Evolutionary conservation across 169 alveolate species (phyloP).

Genomic region (Plasmodium malariae): DNA sequence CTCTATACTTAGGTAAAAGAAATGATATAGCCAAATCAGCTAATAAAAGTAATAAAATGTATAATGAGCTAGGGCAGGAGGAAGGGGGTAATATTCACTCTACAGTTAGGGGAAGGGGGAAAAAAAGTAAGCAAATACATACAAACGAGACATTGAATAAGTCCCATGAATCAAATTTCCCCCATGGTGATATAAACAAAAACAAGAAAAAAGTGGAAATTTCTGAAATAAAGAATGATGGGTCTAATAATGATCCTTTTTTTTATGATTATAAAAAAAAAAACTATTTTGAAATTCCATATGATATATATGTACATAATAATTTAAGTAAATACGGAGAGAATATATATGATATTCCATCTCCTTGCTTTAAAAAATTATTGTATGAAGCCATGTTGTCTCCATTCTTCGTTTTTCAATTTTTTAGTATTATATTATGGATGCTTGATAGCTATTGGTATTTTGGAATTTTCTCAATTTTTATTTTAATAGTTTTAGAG

Average conservation of each 20-base stretch:
- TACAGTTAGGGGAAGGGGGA: no score
- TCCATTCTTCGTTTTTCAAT: slow-evolving; percentile 97
- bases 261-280: slow-evolving; percentile 32
- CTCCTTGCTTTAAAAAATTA: slow-evolving; percentile 92
- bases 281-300: slow-evolving; percentile 53
- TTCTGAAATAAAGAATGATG: neutral
- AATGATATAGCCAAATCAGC: neutral
- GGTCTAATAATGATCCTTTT: neutral
- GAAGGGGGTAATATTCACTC: no score
- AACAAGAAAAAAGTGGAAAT: neutral
- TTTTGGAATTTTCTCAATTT: slow-evolving; percentile 93
- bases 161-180: no score
- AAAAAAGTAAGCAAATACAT: no score
- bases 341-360: slow-evolving; percentile 94
- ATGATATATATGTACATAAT: slow-evolving; percentile 70
- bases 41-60: neutral
- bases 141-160: no score
- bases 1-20: slow-evolving; percentile 10
- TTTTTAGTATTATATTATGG: slow-evolving; percentile 96
- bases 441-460: slow-evolving; percentile 97
- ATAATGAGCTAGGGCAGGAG: no score
- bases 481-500: slow-evolving; percentile 90
- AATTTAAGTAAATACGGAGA: slow-evolving; percentile 89
- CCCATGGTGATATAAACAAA: no score
- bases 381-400: slow-evolving; percentile 95